Evolutionary conservation across 1,284 basidiomycete genomes (phyloP), one percentile per base, ranked within the genome.

Genomic region (Ustilago loliicola): DNA sequence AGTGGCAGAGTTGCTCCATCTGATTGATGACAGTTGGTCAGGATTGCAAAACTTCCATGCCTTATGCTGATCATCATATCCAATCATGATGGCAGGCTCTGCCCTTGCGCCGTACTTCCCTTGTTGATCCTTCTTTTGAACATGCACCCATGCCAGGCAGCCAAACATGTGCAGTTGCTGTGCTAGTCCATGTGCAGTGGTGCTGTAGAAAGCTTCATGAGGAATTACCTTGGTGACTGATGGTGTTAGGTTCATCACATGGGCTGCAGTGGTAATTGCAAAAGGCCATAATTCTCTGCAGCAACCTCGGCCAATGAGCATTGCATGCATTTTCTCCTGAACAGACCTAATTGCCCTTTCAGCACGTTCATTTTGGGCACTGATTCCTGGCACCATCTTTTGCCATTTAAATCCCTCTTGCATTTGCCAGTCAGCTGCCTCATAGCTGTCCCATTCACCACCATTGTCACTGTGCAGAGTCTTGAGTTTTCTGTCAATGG

Each of bases 61-160:
- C 32, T 34, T 34, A 11, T 34, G 32, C 32, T 34, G 7, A 34
- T 34, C 11, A 11, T 34, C 32, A 11, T 34, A 34, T 5, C 32
- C 32, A 11, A 34, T 11, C 32, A 34, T 34, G 32, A 34, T 34
- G 5, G 7, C 32, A 7, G 32, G 32, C 5, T 7, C 11, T 5
- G 32, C 32, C 32, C 32, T 34, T 34, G 32, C 11, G 32, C 32
- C 32, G 32, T 34, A 11, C 32, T 34, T 34, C 11, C 32, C 32
- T 34, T 5, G 7, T 7, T 34, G 32, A 11, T 34, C 32, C 32
- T 34, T 34, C 32, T 34, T 34, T 5, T 5, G 32, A 11, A 34
- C 7, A 11, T 34, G 32, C 23, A 60, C 42, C 57, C 57, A 60
- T 27, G 57, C 57, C 30, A 60, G 29, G 29, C 57, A 47, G 17